Evolutionary conservation across 371 early-diverging fungal genomes (phyloP).

Genomic region (Circinella umbellata): DNA sequence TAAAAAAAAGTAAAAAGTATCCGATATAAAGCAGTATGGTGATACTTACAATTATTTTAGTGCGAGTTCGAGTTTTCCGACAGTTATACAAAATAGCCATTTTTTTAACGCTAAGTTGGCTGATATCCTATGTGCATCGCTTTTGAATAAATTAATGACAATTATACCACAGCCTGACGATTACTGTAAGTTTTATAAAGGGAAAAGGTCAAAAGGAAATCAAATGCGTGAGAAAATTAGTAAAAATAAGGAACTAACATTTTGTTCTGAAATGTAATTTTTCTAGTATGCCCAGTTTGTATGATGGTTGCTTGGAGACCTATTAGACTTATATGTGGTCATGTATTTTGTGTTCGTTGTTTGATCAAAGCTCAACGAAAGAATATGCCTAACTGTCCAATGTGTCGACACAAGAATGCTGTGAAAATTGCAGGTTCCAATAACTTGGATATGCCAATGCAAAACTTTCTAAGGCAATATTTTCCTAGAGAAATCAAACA

Average conservation of each 20-base stretch:
- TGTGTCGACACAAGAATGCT: constrained; percentile 69
- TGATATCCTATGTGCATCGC: constrained; percentile 40
- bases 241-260: background rate
- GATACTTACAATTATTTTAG: constrained; percentile 10
- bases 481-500: constrained; percentile 78
- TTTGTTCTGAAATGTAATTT: background rate
- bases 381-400: constrained; percentile 69
- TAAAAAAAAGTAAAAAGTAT: too few relatives aligned
- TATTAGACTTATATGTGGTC: constrained; percentile 71
- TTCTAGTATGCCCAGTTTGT: constrained; percentile 46
- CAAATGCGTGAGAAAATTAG: background rate
- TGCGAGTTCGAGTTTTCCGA: constrained; percentile 41
- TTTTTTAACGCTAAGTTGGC: constrained; percentile 42
- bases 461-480: constrained; percentile 71
- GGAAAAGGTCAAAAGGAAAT: background rate
- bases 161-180: constrained; percentile 82
- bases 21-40: too few relatives aligned
- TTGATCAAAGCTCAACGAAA: constrained; percentile 73
- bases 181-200: constrained; percentile 51
- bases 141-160: constrained; percentile 49
- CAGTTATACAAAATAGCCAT: constrained; percentile 26
- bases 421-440: constrained; percentile 59
- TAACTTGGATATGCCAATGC: constrained; percentile 65
- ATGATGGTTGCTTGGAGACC: constrained; percentile 73
- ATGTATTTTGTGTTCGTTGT: constrained; percentile 79